phyloP scores from a whole-genome alignment of 2,329 filamentous ascomycete species.

The Claviceps spartinae region DNA sequence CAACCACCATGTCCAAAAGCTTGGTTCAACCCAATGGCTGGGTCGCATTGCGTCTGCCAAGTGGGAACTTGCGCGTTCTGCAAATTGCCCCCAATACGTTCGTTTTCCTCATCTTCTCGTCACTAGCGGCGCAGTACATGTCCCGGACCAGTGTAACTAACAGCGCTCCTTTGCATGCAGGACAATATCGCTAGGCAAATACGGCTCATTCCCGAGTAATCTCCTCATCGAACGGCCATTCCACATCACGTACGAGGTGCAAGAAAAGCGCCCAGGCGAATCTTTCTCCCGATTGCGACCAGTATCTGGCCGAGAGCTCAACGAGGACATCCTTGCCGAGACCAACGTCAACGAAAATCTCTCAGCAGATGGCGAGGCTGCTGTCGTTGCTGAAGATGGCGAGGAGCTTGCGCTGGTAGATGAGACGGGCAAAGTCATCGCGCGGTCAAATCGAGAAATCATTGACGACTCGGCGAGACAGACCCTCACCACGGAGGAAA shows the following conservation, averaged over 20 bases:
- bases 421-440: slow-evolving; percentile 30
- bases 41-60: slow-evolving; percentile 46
- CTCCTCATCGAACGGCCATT: slow-evolving; percentile 83
- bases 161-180: slow-evolving; percentile 30
- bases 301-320: slow-evolving; percentile 67
- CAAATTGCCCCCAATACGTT: slow-evolving; percentile 50
- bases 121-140: not conserved
- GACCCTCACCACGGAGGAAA: slow-evolving; percentile 61
- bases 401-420: slow-evolving; percentile 30
- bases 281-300: slow-evolving; percentile 59
- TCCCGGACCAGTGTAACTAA: slow-evolving; percentile 10
- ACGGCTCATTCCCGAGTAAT: slow-evolving; percentile 80
- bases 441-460: slow-evolving; percentile 43
- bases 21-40: slow-evolving; percentile 41
- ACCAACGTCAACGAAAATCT: slow-evolving; percentile 22
- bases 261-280: slow-evolving; percentile 54
- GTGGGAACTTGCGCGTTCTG: slow-evolving; percentile 41
- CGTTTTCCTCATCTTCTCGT: slow-evolving; percentile 7
- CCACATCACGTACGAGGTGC: slow-evolving; percentile 80
- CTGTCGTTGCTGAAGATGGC: slow-evolving; percentile 22
- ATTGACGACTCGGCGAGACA: slow-evolving; percentile 56
- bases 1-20: slow-evolving; percentile 16
- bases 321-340: slow-evolving; percentile 58
- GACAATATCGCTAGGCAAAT: slow-evolving; percentile 80
- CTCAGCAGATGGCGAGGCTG: slow-evolving; percentile 28